phyloP scores from a whole-genome alignment of 2,329 filamentous ascomycete species.

The Paramyrothecium sp. region DNA sequence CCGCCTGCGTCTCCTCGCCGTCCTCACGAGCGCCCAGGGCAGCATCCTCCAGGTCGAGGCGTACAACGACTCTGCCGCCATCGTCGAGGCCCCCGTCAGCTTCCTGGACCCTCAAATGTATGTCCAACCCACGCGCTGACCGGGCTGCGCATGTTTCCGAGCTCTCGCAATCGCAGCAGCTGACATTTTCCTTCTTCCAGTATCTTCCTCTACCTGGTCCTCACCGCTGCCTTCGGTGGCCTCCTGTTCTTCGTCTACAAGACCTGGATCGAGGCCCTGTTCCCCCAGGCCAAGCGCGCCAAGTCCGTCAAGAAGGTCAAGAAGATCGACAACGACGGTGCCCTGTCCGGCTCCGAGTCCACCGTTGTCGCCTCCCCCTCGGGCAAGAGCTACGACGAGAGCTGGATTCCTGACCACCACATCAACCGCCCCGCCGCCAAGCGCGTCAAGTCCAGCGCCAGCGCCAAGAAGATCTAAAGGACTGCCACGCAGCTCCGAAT shows the following conservation, averaged over 20 bases:
- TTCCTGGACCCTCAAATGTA: constrained; percentile 96
- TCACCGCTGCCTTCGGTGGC: constrained; percentile 73
- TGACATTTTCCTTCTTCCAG: constrained; percentile 43
- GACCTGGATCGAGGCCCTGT: constrained; percentile 94
- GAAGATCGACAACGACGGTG: constrained; percentile 62
- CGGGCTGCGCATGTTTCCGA: neutral
- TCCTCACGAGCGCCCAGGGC: constrained; percentile 67
- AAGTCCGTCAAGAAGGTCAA: constrained; percentile 61
- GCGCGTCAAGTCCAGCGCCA: constrained; percentile 60
- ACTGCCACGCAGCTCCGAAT: constrained; percentile 10
- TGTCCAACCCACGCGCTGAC: constrained; percentile 28
- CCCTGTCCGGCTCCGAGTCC: constrained; percentile 69
- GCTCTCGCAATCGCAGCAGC: constrained; percentile 23
- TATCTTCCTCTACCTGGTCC: constrained; percentile 96
- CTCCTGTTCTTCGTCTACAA: constrained; percentile 96
- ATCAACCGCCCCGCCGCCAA: constrained; percentile 79
- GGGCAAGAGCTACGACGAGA: constrained; percentile 79
- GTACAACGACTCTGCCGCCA: constrained; percentile 77
- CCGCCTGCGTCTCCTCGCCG: constrained; percentile 70
- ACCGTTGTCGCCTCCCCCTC: constrained; percentile 66
- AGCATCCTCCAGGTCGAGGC: constrained; percentile 73
- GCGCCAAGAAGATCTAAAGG: constrained; percentile 37
- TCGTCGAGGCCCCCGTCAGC: constrained; percentile 89
- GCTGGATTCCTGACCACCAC: constrained; percentile 90
- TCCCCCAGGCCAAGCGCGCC: constrained; percentile 82